Evolutionary conservation across 1,139 yeast genomes (phyloP), one percentile per base, ranked within the genome.

Genomic region (Lodderomyces elongisporus): DNA sequence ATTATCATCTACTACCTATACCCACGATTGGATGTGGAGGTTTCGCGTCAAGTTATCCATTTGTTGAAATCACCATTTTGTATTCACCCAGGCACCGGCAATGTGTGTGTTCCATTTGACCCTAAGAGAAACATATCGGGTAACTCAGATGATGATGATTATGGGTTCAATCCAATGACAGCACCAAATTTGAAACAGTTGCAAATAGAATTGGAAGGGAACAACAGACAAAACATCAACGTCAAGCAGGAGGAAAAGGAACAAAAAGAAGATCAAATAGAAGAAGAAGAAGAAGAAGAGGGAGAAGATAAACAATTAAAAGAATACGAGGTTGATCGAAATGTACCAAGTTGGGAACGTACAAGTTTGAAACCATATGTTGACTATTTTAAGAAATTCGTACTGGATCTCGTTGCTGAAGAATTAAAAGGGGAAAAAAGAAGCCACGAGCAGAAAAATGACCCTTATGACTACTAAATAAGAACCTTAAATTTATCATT

Each of bases 11-110:
- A 78, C 41, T 81, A 84, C 43, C 61, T 88, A 64, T 91, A 89
- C 54, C 98, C 99, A 18, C 74, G 96, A 47, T 66, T 91, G 43
- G 99, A 91, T 73, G 78, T 84, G 35, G 95, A 89, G 56, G 99
- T 91, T 27, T 84, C 98, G 7, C 74, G 82, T 46, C 95, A 85
- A 55, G 68, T 89, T 47, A 85, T 80, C 58, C 99, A 91, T 64
- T 79, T 91, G 62, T 74, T 91, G 49, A 91, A 91, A 54, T 84
- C 97, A 1, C 99, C 99, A n/a, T 91, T 93, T 56, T 91, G 97
- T 65, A 80, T 91, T 31, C 99, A 91, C 54, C 99, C 99, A 1
- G 80, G 88, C 5, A 93, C 99, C 0, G 97, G 96, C n/a, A 84
- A 88, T 47, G 85, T 91, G 4, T 91, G 98, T 75, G 96, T 93